A percentile compares a stretch with the other conserved stretches of the same genome.
Conservation (phyloP, 2,329 filamentous ascomycete genomes). For the Aspergillus sp. region DNA sequence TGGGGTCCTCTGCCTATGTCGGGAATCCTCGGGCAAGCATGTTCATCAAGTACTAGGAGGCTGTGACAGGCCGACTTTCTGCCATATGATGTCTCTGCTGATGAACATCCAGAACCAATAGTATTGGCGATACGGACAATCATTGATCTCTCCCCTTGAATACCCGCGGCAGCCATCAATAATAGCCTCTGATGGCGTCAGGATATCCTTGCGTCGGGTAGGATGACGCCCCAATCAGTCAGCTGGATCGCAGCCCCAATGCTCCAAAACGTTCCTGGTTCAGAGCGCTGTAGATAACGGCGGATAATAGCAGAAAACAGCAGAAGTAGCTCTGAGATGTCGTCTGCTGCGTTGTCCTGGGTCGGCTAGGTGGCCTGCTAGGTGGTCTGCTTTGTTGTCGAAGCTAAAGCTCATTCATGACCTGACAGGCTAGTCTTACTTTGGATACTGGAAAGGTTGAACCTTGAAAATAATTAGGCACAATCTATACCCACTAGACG, state of each 20-base stretch:
- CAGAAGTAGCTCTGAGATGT: neutral
- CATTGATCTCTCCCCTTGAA: conserved; percentile 3
- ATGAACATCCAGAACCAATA: neutral
- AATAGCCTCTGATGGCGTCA: conserved; percentile 13
- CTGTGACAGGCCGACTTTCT: neutral
- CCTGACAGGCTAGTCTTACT: neutral
- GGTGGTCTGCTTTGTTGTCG: neutral
- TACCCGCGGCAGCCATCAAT: conserved; percentile 2
- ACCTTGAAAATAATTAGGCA: too few relatives aligned
- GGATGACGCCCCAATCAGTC: conserved; percentile 2
- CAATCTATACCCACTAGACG: too few relatives aligned
- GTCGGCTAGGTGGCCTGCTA: neutral
- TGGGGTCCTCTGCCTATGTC: neutral
- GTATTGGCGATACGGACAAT: neutral
- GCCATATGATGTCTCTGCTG: neutral
- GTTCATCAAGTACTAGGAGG: neutral
- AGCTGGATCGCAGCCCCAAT: neutral
- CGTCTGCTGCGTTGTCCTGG: neutral
- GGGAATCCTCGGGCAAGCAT: neutral
- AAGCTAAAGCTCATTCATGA: too few relatives aligned
- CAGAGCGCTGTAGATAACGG: neutral
- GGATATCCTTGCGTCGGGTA: conserved; percentile 5
- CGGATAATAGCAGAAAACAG: too few relatives aligned
- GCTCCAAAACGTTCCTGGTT: neutral
- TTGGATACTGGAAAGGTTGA: neutral